Evolutionary conservation across 2,329 filamentous ascomycete genomes (phyloP), one percentile per base, ranked within the genome.

Genomic region (Aurifilum marmelostoma): DNA sequence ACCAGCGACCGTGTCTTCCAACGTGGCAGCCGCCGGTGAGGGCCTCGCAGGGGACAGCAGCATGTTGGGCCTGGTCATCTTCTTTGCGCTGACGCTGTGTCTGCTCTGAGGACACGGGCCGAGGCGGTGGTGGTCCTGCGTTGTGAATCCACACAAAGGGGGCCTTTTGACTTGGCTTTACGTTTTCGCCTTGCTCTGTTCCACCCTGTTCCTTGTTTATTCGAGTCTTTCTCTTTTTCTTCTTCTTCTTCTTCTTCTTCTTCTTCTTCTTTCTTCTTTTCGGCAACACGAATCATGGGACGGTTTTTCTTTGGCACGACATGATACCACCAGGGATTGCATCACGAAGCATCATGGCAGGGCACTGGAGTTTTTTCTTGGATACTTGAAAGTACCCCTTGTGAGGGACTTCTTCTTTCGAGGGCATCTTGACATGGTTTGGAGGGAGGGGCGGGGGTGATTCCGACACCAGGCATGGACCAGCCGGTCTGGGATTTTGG

Each of bases 31-130:
- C 0, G 34, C 60, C 6, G 64, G 56, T 21, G 69, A 71, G 50
- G 69, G 69, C 27, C 61, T 71, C 39, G 32, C 69, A 2, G 65
- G 67, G 24, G 69, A 71, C 8, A 62, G 69, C 69, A 71, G 69
- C 69, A 66, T 71, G 69, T 27, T 71, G 67, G 69, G 69, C 60
- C 67, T 71, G 14, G 69, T 71, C n/a, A 34, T 71, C 43, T 71
- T 71, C 69, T 69, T 71, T 24, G 69, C 69, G 21, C 58, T 71
- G 52, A 67, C 69, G n/a, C 27, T 71, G 54, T 71, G 69, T 63
- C 64, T 71, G 60, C 64, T 71, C 0, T 71, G 32, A 66, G 37
- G 32, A 41, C 34, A 43, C 29, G 18, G 34, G 56, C 9, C 0
- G 7, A 6, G n/a, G 32, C 34, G n/a, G 34, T 34, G 34, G n/a